Evolutionary conservation across 106 monocot genomes (phyloP).

Genomic region (Chionographis japonica): DNA sequence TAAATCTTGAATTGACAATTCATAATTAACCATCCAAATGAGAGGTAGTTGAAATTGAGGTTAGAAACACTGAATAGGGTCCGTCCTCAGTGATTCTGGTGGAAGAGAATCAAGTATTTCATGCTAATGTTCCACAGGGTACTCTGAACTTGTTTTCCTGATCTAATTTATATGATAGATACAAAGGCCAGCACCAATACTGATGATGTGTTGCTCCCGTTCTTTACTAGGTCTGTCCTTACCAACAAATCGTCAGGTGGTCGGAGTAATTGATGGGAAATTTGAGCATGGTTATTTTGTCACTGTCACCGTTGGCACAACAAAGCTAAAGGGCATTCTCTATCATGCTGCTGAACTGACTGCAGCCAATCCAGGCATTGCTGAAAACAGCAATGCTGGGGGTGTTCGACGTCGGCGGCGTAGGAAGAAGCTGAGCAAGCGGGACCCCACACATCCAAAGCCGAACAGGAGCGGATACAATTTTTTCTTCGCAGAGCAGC

Average conservation of each 20-base stretch:
- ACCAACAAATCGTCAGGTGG: conserved; percentile 26
- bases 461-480: conserved; percentile 97
- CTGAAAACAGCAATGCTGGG: conserved; percentile 1
- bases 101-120: no score
- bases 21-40: no score
- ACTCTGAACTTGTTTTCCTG: no score
- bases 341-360: conserved; percentile 44
- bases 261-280: conserved; percentile 84
- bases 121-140: no score
- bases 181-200: neutral
- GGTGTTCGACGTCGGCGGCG: conserved; percentile 38
- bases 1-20: no score
- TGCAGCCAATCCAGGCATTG: conserved; percentile 10
- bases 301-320: conserved; percentile 45
- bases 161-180: neutral
- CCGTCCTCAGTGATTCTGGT: no score
- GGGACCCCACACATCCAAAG: conserved; percentile 86
- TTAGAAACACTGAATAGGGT: no score
- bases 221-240: conserved; percentile 13
- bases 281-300: conserved; percentile 92
- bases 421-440: conserved; percentile 61
- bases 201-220: neutral
- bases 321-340: conserved; percentile 60
- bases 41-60: no score
- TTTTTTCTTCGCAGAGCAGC: conserved; percentile 96